Conservation (phyloP, 208 protist species). For the Wallacemonas sp. region DNA sequence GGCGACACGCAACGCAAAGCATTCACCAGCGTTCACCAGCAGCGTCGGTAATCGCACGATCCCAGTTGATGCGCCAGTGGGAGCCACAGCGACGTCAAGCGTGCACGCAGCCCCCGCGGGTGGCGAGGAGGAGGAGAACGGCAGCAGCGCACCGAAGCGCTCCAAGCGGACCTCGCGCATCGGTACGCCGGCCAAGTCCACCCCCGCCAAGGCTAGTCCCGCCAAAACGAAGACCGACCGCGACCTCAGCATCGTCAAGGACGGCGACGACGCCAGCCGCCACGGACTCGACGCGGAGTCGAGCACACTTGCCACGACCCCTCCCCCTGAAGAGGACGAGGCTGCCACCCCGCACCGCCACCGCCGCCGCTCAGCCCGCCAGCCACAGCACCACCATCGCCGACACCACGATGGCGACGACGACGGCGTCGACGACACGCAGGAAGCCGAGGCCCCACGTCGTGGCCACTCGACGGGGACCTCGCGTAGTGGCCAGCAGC, state of each 20-base stretch:
- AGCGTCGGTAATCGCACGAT: neutral
- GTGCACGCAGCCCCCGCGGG: neutral
- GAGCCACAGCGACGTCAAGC: neutral
- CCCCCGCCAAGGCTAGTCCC: neutral
- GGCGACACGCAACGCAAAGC: neutral
- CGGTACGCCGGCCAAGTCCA: neutral
- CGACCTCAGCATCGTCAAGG: conserved; percentile 11
- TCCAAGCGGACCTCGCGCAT: conserved; percentile 8
- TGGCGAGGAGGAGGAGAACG: neutral
- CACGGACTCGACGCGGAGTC: neutral
- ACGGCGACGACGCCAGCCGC: neutral
- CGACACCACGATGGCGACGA: neutral
- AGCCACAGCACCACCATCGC: neutral
- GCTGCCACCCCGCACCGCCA: neutral
- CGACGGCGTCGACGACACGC: neutral
- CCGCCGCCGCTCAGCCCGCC: conserved; percentile 3
- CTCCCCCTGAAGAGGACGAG: neutral
- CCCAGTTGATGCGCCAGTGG: neutral
- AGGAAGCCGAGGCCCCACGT: neutral
- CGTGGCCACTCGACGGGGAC: neutral
- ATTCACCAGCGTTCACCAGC: conserved; percentile 5
- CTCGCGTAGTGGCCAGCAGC: conserved; percentile 4
- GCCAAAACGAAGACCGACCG: neutral
- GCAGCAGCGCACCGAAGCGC: neutral
- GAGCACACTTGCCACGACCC: conserved; percentile 2